These are phyloP conservation scores for Solanum sitiens DNA, from an alignment of 257 asterid genomes.

Conservation along the genomic window DNA sequence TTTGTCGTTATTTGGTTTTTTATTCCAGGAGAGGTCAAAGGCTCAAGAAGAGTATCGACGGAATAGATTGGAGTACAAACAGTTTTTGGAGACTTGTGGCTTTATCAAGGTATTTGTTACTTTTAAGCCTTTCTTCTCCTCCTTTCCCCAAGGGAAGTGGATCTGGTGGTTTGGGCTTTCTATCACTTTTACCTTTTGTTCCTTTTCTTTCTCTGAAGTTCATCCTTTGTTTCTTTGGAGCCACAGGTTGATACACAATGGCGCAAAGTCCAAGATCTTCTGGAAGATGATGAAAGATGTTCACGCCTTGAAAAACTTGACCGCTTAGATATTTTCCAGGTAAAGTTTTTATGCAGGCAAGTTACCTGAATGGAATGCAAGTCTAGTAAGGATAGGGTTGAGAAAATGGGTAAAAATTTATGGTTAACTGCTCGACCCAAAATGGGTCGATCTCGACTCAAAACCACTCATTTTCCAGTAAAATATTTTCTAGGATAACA, in stretches of 20 bases:
- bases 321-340: conserved; percentile 91
- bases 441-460: not conserved
- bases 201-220: not conserved
- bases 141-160: not conserved
- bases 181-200: not conserved
- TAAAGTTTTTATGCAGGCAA: conserved; percentile 10
- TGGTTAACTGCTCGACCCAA: not conserved
- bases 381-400: not conserved
- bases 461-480: not conserved
- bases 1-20: not conserved
- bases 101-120: conserved; percentile 56
- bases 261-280: conserved; percentile 93
- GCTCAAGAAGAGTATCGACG: conserved; percentile 81
- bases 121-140: not conserved
- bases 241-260: conserved; percentile 89
- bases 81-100: conserved; percentile 75
- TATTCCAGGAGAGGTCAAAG: conserved; percentile 76
- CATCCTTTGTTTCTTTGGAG: not conserved
- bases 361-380: not conserved
- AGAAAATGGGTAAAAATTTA: not conserved
- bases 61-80: conserved; percentile 66
- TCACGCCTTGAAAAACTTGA: conserved; percentile 84
- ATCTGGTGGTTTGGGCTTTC: not conserved
- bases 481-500: not conserved
- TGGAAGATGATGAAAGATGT: conserved; percentile 96